Evolutionary conservation across 2,329 filamentous ascomycete species (phyloP).

Genomic region (Microdochium trichocladiopsis): DNA sequence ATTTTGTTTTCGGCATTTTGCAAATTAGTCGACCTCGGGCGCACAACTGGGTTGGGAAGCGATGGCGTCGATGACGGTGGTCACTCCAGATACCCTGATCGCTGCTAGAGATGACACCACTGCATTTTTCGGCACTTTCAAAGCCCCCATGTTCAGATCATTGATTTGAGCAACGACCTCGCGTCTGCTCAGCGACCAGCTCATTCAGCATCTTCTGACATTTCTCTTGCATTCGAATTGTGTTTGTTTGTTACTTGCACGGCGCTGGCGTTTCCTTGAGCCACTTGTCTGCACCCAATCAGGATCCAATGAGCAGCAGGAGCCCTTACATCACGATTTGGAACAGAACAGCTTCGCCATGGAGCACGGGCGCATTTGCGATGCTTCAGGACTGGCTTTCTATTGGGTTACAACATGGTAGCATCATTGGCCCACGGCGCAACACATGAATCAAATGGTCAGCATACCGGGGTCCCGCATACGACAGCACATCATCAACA

Average conservation of each 20-base stretch:
- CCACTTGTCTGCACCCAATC: not conserved
- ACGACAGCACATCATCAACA: not conserved
- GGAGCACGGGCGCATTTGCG: not conserved
- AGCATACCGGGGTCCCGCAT: not conserved
- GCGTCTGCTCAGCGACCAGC: not conserved
- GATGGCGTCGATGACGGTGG: not conserved
- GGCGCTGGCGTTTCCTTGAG: not conserved
- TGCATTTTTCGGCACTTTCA: not conserved
- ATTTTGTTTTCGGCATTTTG: constrained; percentile 8
- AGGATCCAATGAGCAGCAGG: not conserved
- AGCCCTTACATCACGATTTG: not conserved
- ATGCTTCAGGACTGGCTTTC: not conserved
- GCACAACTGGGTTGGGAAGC: not conserved
- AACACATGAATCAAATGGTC: not conserved
- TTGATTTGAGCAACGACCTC: not conserved
- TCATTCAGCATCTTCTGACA: not conserved
- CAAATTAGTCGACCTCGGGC: not conserved
- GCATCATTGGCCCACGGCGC: not conserved
- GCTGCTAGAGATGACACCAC: not conserved
- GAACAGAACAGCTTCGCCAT: not conserved
- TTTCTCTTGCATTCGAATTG: not conserved
- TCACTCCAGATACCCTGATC: not conserved
- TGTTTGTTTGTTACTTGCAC: not conserved
- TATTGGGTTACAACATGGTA: not conserved
- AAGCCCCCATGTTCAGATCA: not conserved